phyloP scores from a whole-genome alignment of 2,329 filamentous ascomycete species.

The Pleoardoris graminearum region DNA sequence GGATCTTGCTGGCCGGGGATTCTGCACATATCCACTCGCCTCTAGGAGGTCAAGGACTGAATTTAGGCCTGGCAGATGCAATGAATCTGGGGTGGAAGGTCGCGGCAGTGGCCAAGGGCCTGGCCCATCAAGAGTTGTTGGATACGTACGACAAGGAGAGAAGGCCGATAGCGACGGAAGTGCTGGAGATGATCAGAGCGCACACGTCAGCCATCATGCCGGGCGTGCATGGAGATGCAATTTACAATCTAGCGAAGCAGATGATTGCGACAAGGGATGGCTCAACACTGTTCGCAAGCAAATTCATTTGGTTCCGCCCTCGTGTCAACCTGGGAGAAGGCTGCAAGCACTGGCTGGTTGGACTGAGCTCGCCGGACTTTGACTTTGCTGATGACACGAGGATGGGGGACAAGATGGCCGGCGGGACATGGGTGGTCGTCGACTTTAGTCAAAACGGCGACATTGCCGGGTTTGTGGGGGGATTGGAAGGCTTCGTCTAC shows the following conservation, averaged over 20 bases:
- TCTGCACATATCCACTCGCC: conserved; percentile 14
- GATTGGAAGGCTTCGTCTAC: not conserved
- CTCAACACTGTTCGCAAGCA: not conserved
- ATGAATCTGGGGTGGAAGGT: conserved; percentile 19
- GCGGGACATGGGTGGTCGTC: not conserved
- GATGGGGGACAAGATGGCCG: not conserved
- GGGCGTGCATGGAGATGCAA: not conserved
- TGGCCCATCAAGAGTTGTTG: conserved; percentile 1
- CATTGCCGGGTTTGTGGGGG: not conserved
- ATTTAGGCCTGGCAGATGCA: conserved; percentile 13
- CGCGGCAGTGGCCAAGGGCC: not conserved
- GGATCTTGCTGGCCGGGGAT: conserved; percentile 14
- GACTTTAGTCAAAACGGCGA: not conserved
- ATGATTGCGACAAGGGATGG: not conserved
- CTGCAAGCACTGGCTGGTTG: not conserved
- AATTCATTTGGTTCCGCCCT: not conserved
- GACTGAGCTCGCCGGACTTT: not conserved
- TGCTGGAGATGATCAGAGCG: not conserved
- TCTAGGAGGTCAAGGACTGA: conserved; percentile 9
- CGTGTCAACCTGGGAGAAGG: not conserved
- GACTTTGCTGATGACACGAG: not conserved
- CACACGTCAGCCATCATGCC: not conserved
- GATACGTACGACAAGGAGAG: conserved; percentile 11
- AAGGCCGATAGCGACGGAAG: not conserved
- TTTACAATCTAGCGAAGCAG: not conserved